Evolutionary conservation across 2,329 filamentous ascomycete species (phyloP).

Genomic region (Xylaria sp.): DNA sequence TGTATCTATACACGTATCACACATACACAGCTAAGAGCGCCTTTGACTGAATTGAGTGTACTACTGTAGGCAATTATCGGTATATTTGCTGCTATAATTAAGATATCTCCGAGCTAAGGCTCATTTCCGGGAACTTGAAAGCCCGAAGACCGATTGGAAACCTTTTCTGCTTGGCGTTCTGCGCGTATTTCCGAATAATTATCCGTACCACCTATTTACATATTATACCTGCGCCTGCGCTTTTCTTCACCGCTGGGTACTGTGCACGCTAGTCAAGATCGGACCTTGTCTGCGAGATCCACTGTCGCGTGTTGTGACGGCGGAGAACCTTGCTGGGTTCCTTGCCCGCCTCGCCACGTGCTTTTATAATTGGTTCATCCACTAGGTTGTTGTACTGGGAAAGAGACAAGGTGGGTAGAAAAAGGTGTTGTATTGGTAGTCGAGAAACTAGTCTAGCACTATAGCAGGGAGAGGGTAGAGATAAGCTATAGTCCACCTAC

Average conservation of each 20-base stretch:
- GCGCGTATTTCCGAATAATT: not conserved
- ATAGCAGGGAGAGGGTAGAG: too few species aligned
- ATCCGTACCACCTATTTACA: not conserved
- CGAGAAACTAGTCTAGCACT: too few species aligned
- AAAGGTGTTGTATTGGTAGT: too few species aligned
- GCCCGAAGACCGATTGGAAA: conserved; percentile 18
- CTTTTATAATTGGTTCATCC: conserved; percentile 30
- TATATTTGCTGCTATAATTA: not conserved
- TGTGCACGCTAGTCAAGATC: conserved; percentile 6
- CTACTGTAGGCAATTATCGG: not conserved
- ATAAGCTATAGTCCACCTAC: too few species aligned
- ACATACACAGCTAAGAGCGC: too few species aligned
- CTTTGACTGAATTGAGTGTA: too few species aligned
- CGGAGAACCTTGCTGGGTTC: conserved; percentile 19
- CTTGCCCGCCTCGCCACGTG: conserved; percentile 34
- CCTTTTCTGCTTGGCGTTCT: conserved; percentile 9
- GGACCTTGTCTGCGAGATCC: conserved; percentile 28
- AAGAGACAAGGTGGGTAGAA: too few species aligned
- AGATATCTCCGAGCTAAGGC: conserved; percentile 16
- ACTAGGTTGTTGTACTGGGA: not conserved
- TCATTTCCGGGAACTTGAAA: conserved; percentile 2
- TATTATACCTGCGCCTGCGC: not conserved
- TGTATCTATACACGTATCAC: not conserved
- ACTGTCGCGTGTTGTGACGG: conserved; percentile 32
- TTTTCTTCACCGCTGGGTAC: conserved; percentile 9